A percentile compares a stretch with the other conserved stretches of the same genome.
These are phyloP conservation scores for Albizia julibrissin DNA, from an alignment of 306 rosid species.

Conservation along the genomic window DNA sequence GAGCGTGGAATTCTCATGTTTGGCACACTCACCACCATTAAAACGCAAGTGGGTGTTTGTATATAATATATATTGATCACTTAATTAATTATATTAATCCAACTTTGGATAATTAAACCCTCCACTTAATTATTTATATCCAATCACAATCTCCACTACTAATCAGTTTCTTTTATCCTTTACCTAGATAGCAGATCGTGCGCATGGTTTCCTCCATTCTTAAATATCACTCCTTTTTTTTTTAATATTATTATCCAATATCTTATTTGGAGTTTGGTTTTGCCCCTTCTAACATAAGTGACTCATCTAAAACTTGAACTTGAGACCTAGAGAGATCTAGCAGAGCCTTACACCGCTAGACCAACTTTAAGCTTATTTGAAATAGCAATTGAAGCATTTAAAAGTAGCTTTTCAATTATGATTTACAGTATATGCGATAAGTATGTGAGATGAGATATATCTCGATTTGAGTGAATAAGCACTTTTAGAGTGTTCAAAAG, in stretches of 20 bases:
- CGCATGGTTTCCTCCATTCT: background rate
- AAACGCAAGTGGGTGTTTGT: background rate
- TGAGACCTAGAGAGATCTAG: rapidly evolving
- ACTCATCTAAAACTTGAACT: no score
- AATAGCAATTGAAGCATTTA: no score
- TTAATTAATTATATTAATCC: slow-evolving; percentile 4
- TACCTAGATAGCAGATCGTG: background rate
- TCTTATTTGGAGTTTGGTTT: rapidly evolving
- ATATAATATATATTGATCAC: background rate
- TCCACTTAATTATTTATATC: slow-evolving; percentile 2
- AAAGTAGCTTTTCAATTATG: no score
- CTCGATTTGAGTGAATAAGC: no score
- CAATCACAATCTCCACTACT: background rate
- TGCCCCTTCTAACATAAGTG: rapidly evolving
- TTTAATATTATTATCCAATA: no score
- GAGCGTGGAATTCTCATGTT: slow-evolving; percentile 31
- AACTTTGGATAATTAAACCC: background rate
- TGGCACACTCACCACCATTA: slow-evolving; percentile 24
- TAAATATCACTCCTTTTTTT: background rate
- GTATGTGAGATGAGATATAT: no score
- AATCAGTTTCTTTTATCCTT: background rate
- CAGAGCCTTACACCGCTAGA: no score
- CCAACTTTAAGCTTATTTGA: no score
- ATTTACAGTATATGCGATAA: no score
- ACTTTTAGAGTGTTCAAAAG: no score